Percentiles rank a stretch among this genome's conserved stretches.
Evolutionary conservation across 805 yeast species (phyloP).

Genomic region (Kluyveromyces aestuarii): DNA sequence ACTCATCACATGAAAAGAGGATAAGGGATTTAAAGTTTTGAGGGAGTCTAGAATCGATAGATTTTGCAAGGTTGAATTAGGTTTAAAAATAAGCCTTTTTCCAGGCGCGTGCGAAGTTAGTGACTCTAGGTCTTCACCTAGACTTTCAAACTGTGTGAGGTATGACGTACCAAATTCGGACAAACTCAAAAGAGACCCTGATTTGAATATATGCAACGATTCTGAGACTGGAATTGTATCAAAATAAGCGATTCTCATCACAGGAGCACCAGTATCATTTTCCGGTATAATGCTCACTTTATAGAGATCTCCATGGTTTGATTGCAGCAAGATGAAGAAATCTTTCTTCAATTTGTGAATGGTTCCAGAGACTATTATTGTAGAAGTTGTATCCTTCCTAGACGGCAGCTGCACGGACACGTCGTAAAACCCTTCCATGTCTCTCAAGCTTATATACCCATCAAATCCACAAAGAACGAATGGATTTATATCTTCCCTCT

Average conservation of each 20-base stretch:
- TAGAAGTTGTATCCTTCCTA: conserved; percentile 22
- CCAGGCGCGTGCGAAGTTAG: conserved; percentile 27
- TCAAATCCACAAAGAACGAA: conserved; percentile 48
- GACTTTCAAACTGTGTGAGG: conserved; percentile 68
- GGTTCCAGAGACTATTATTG: conserved; percentile 44
- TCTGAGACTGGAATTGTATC: conserved; percentile 62
- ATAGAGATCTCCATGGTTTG: conserved; percentile 63
- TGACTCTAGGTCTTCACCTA: conserved; percentile 43
- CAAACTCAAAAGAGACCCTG: conserved; percentile 70
- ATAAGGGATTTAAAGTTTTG: conserved; percentile 40
- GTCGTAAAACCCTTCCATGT: conserved; percentile 29
- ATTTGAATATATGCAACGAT: conserved; percentile 49
- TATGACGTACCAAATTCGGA: conserved; percentile 52
- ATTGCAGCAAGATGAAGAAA: conserved; percentile 66
- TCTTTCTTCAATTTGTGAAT: conserved; percentile 53
- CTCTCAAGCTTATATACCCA: conserved; percentile 44
- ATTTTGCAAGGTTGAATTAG: conserved; percentile 38
- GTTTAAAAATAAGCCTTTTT: conserved; percentile 20
- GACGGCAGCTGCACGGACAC: conserved; percentile 48
- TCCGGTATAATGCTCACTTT: conserved; percentile 49
- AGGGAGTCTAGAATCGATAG: conserved; percentile 48
- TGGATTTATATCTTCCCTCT: conserved; percentile 45
- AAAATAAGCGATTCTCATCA: conserved; percentile 54
- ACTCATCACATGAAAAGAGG: conserved; percentile 31
- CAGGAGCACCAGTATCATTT: conserved; percentile 28